Conservation (phyloP, 768 basidiomycete genomes). For the Tulasnella sp. region DNA sequence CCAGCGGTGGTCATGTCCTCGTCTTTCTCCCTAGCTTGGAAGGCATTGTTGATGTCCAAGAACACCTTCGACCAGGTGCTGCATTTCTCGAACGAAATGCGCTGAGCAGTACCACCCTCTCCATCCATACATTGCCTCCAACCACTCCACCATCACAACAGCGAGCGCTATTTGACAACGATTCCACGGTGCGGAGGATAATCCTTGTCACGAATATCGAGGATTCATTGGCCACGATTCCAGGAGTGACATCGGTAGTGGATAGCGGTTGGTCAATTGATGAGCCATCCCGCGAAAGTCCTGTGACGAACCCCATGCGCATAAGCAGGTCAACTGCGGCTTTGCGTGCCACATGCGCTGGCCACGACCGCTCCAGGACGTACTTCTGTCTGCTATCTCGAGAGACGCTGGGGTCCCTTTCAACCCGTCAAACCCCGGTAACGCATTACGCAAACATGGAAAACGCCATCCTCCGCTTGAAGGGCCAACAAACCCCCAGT, state of each 20-base stretch:
- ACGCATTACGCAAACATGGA: background rate
- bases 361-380: conserved; percentile 79
- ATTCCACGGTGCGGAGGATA: conserved; percentile 56
- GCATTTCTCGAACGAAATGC: background rate
- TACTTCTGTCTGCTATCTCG: conserved; percentile 77
- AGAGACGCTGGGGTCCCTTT: conserved; percentile 36
- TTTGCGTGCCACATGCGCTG: conserved; percentile 85
- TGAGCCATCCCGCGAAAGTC: conserved; percentile 79
- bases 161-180: too few species aligned
- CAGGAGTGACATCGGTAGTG: conserved; percentile 88
- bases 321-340: conserved; percentile 87
- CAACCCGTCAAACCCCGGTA: background rate
- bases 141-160: too few species aligned
- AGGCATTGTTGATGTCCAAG: conserved; percentile 66
- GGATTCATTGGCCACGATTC: conserved; percentile 90
- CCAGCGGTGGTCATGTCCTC: conserved; percentile 74
- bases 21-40: conserved; percentile 93
- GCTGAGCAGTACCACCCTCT: background rate
- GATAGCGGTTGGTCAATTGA: conserved; percentile 87
- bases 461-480: background rate
- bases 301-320: conserved; percentile 81
- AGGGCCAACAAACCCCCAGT: background rate
- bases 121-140: too few species aligned
- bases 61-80: conserved; percentile 37
- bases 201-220: conserved; percentile 93